phyloP scores from a whole-genome alignment of 2,329 filamentous ascomycete species.

The Dothideomycetes sp. region DNA sequence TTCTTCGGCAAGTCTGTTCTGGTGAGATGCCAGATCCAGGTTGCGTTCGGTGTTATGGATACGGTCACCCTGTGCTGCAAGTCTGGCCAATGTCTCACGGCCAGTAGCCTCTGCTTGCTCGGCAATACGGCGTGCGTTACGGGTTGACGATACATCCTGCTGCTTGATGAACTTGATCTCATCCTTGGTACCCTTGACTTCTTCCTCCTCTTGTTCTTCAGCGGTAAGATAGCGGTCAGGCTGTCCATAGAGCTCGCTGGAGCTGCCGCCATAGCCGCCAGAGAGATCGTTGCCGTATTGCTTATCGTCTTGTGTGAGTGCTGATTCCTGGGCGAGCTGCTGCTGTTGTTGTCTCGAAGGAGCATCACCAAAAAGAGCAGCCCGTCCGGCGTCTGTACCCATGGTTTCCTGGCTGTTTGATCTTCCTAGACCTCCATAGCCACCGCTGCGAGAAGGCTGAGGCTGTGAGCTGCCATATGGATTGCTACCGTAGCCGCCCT shows the following conservation, averaged over 20 bases:
- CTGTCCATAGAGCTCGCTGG: conserved; percentile 38
- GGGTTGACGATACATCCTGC: conserved; percentile 62
- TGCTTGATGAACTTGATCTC: conserved; percentile 70
- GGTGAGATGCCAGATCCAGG: conserved; percentile 63
- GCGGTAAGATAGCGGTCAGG: conserved; percentile 70
- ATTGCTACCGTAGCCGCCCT: conserved; percentile 43
- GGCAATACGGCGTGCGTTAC: conserved; percentile 60
- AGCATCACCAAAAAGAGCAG: conserved; percentile 56
- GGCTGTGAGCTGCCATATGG: conserved; percentile 37
- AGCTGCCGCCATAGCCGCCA: conserved; percentile 20
- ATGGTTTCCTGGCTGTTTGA: conserved; percentile 41
- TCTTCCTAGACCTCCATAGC: conserved; percentile 48
- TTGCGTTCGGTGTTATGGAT: conserved; percentile 77
- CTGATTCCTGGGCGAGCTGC: conserved; percentile 13
- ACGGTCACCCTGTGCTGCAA: conserved; percentile 70
- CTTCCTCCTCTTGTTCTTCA: conserved; percentile 67
- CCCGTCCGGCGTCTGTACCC: conserved; percentile 47
- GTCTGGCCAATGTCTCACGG: conserved; percentile 59
- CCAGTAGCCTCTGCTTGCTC: conserved; percentile 63
- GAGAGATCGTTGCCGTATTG: conserved; percentile 20
- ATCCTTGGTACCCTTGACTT: conserved; percentile 61
- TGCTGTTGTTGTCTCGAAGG: conserved; percentile 40
- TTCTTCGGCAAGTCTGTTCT: conserved; percentile 68
- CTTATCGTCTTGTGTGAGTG: conserved; percentile 17
- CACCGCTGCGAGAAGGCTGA: conserved; percentile 31